Base-by-base conservation (phyloP, 768 basidiomycete species). In the Lentinula detonsa region DNA sequence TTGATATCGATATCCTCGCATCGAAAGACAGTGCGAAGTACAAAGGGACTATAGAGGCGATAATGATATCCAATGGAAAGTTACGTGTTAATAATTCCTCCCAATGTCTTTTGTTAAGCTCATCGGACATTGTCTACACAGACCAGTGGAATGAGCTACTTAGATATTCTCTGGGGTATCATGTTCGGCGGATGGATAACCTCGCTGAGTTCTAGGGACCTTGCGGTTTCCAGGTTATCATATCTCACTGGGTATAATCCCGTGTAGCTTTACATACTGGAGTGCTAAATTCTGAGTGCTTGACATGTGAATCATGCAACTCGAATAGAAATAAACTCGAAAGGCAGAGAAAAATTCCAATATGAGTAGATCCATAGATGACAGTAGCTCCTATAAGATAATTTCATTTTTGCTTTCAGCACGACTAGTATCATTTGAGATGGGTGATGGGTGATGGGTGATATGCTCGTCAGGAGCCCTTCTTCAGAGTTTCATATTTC, bases 51-150 rank as follows among this genome's bases (percentile, higher is more conserved):
- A 45, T 67, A 0, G 85, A 87, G 66, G 56, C 82, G 54, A 85
- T 87, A 49, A 16, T 81, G 35, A 68, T 86, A 54, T 81, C 81
- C 31, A 74, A 78, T 57, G 84, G 84, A 57, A 80, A 73, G 75
- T 82, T 83, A 21, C 5, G 37, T 42, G 5, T 21, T 53, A 15
- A 5, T 9, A 3, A 16, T 15, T 33, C 15, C 15, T n/a, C 16
- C 3, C 16, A 34, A 15, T 1, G n/a, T n/a, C 33, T 16, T 23
- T 35, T 18, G 10, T 33, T 33, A 15, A 18, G 11, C 31, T 53
- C 33, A 10, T 7, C 37, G 37, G 13, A 13, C 7, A 39, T 8
- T 13, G 37, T 39, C 33, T 53, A 34, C 33, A 40, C 64, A 82
- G 81, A 66, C 70, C 9, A 74, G 74, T 4, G 82, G 82, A 0